Evolutionary conservation across 2,329 filamentous ascomycete genomes (phyloP).

Genomic region (Sporothrix variecibatus): DNA sequence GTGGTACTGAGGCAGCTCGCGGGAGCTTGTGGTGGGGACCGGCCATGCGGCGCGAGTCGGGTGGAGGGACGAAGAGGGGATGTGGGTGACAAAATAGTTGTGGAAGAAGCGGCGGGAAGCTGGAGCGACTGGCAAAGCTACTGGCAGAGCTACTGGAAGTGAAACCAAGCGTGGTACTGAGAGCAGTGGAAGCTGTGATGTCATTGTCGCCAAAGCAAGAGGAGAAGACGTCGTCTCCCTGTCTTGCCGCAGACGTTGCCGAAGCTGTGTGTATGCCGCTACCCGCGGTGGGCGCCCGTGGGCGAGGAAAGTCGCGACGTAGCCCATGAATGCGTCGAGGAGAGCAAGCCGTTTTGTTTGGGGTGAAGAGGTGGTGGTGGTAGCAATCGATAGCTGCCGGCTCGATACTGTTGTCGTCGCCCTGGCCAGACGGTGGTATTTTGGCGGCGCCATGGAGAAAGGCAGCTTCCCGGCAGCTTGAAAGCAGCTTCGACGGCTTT

Average conservation of each 20-base stretch:
- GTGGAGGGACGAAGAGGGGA: constrained; percentile 89
- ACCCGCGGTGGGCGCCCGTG: constrained; percentile 18
- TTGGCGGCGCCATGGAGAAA: constrained; percentile 5
- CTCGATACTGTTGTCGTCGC: neutral
- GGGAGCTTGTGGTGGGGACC: constrained; percentile 84
- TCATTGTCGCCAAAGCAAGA: neutral
- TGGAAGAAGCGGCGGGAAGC: constrained; percentile 61
- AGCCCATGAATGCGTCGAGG: constrained; percentile 32
- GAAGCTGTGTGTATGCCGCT: constrained; percentile 7
- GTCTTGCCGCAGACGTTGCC: constrained; percentile 6
- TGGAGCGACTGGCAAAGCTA: neutral
- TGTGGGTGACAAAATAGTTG: constrained; percentile 95
- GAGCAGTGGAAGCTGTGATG: neutral
- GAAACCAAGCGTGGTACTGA: neutral
- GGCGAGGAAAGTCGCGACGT: constrained; percentile 29
- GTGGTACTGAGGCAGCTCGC: constrained; percentile 78
- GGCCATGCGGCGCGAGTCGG: constrained; percentile 71
- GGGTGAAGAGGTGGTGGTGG: neutral
- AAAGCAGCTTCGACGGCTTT: neutral
- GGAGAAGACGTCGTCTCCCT: neutral
- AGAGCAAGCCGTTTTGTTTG: constrained; percentile 23
- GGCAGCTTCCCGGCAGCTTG: neutral
- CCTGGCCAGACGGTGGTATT: neutral
- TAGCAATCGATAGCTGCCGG: neutral
- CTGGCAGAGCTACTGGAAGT: neutral